Conservation (phyloP, 768 basidiomycete species). For the Leccinum obscurum region DNA sequence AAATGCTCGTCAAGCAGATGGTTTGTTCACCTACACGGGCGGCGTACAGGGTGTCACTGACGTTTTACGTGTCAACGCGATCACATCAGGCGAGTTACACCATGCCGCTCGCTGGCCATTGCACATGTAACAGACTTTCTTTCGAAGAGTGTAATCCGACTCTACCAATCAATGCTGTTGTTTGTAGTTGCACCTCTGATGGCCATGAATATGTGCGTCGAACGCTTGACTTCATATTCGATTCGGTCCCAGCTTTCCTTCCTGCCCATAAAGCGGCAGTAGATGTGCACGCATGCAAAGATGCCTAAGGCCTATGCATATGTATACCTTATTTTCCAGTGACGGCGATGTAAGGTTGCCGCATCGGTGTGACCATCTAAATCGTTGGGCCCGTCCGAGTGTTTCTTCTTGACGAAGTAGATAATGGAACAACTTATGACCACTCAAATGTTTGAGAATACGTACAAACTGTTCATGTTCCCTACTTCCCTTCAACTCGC, state of each 20-base stretch:
- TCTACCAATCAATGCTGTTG: not conserved
- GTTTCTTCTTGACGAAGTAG: no score
- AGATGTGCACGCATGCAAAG: not conserved
- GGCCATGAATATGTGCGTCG: not conserved
- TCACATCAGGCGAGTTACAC: slow-evolving; percentile 11
- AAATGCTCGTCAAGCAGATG: slow-evolving; percentile 7
- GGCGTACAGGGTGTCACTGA: slow-evolving; percentile 2
- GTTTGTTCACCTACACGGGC: slow-evolving; percentile 5
- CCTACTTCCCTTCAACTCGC: no score
- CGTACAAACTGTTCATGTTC: no score
- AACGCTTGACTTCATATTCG: not conserved
- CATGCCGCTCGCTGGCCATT: not conserved
- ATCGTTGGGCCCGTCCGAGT: no score
- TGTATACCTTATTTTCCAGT: not conserved
- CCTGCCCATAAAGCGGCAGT: not conserved
- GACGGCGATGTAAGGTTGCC: no score
- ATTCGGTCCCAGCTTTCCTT: not conserved
- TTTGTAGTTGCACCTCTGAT: slow-evolving; percentile 1
- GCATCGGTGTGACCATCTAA: no score
- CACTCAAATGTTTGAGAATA: no score
- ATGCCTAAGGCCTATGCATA: not conserved
- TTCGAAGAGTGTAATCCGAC: not conserved
- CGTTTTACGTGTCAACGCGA: not conserved
- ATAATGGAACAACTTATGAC: no score
- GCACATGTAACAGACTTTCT: slow-evolving; percentile 2